Base-by-base conservation (phyloP, 345 rosid genomes). In the Rhodamnia rubescens region DNA sequence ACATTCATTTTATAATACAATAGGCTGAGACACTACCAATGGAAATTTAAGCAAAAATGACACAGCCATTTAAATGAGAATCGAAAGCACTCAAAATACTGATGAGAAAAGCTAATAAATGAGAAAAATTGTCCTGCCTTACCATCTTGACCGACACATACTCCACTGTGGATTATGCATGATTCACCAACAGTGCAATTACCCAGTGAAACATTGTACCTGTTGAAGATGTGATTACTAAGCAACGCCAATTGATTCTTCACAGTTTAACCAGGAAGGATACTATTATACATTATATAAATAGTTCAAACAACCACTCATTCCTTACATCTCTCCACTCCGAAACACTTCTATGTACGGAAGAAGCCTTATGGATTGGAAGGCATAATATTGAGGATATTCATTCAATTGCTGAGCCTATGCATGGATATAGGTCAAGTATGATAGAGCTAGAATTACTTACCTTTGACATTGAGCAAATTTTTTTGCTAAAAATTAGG, bases 111-210 rank as follows among this genome's bases (percentile, higher is more conserved):
- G 42, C 55, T 20, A 74, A 54, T 27, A 85, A 74, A 78, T 14
- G 13, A 53, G 36, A 82, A 24, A 84, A 74, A 82, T 81, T 47
- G 40, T 82, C 57, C 4, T 54, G 85, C 36, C 91, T 87, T 87
- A 96, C 98, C 98, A 91, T 96, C 98, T 90, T 96, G 98, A 90
- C 99, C 99, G 22, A 96, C 88, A 91, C 97, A 92, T 24, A 86
- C 97, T 74, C 99, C 99, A 90, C 89, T 91, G 88, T 95, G 95
- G 54, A 95, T 87, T 36, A 89, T 88, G 90, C 98, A 94, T 13
- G 90, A 93, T 86, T 93, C 92, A 18, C 98, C 98, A 55, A 96
- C 83, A 74, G 58, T 85, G 88, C 98, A 94, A 85, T 96, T 95
- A 84, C 90, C 87, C 22, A 96, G 92, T 11, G 93, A 91, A 81